These are phyloP conservation scores for Ascodesmis nigricans DNA, from an alignment of 495 filamentous ascomycete genomes.

Conservation along the genomic window DNA sequence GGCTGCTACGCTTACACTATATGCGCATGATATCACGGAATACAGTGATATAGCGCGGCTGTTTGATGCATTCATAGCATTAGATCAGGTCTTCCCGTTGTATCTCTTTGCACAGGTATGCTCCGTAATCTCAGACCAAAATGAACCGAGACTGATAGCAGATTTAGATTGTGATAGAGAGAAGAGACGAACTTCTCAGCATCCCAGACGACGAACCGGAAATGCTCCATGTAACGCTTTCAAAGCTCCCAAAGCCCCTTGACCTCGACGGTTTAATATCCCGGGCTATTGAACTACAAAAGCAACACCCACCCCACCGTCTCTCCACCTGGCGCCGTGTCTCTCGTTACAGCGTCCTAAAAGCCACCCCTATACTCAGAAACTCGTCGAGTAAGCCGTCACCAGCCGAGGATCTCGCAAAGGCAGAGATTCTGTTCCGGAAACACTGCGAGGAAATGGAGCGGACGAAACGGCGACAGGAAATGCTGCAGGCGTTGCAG, in stretches of 20 bases:
- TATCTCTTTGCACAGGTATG: constrained; percentile 58
- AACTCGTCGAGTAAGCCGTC: constrained; percentile 24
- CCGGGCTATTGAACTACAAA: constrained; percentile 38
- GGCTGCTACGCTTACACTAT: constrained; percentile 73
- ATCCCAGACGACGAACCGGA: constrained; percentile 71
- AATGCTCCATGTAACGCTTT: constrained; percentile 75
- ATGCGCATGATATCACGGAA: constrained; percentile 82
- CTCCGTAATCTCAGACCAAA: background rate
- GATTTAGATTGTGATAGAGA: constrained; percentile 46
- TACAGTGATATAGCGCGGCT: constrained; percentile 70
- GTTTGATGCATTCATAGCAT: constrained; percentile 75
- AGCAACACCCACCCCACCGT: constrained; percentile 46
- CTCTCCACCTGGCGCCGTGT: constrained; percentile 52
- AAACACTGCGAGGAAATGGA: constrained; percentile 44
- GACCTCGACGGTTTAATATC: constrained; percentile 58
- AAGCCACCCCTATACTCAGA: constrained; percentile 40
- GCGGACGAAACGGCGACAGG: constrained; percentile 35
- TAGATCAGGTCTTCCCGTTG: constrained; percentile 61
- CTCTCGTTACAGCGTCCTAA: constrained; percentile 55
- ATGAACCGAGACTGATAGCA: constrained; percentile 6
- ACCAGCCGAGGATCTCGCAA: constrained; percentile 28
- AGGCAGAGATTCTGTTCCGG: constrained; percentile 42
- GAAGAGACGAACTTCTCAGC: constrained; percentile 59
- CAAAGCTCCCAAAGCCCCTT: constrained; percentile 66
- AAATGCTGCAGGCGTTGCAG: constrained; percentile 32